phyloP scores from a whole-genome alignment of 768 basidiomycete genomes.

The Krasilnikovozyma curviuscula region DNA sequence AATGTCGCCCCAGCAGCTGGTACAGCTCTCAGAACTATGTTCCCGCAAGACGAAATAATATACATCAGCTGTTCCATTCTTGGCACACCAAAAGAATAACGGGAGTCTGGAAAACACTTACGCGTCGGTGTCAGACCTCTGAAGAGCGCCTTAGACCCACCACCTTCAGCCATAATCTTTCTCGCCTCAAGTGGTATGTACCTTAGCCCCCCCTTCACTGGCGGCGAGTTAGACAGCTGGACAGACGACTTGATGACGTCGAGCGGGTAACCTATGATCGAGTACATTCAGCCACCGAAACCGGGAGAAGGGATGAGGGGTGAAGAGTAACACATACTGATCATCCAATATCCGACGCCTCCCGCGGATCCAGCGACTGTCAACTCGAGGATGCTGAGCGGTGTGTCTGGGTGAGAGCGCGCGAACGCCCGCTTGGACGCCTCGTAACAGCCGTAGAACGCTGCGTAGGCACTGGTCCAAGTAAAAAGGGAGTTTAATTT shows the following conservation, averaged over 20 bases:
- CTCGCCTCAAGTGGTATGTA: constrained; percentile 60
- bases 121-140: constrained; percentile 21
- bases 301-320: neutral
- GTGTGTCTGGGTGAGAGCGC: constrained; percentile 29
- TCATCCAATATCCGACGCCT: constrained; percentile 74
- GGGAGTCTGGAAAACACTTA: constrained; percentile 1
- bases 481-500: no score
- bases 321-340: constrained; percentile 32
- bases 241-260: constrained; percentile 84
- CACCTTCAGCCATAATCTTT: constrained; percentile 47
- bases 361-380: constrained; percentile 40
- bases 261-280: constrained; percentile 18
- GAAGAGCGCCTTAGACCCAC: constrained; percentile 34
- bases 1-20: constrained; percentile 18
- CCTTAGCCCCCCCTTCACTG: constrained; percentile 38
- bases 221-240: constrained; percentile 57
- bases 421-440: constrained; percentile 62
- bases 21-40: constrained; percentile 9
- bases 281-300: neutral
- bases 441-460: constrained; percentile 50
- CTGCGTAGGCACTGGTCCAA: constrained; percentile 10
- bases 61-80: neutral
- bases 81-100: no score
- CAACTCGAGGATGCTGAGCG: constrained; percentile 46
- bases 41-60: neutral